These are phyloP conservation scores for Globisporangium parvum DNA, from an alignment of 352 stramenopile species.

Conservation along the genomic window DNA sequence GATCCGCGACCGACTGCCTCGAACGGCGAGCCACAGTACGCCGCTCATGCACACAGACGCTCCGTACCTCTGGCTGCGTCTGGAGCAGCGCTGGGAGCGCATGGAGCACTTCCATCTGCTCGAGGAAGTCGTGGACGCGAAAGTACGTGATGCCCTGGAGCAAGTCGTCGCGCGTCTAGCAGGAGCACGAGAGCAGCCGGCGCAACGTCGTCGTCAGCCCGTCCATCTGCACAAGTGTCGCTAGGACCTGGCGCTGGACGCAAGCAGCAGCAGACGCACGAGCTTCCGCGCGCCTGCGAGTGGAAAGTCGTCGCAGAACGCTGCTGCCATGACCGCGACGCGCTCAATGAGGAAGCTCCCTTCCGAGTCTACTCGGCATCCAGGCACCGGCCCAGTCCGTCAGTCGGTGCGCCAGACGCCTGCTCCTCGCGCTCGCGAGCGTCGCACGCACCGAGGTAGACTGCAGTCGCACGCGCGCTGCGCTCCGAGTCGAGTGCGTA, in stretches of 20 bases:
- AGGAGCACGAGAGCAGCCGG: constrained; percentile 4
- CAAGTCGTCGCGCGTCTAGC: constrained; percentile 72
- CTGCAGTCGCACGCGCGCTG: constrained; percentile 15
- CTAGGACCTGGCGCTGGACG: no score
- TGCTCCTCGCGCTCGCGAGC: no score
- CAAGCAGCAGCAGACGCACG: constrained; percentile 20
- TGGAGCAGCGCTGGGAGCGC: constrained; percentile 58
- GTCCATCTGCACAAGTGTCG: background rate
- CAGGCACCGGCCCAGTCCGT: no score
- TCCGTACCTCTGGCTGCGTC: constrained; percentile 23
- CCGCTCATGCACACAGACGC: no score
- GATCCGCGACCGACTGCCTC: no score
- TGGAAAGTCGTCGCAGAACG: constrained; percentile 71
- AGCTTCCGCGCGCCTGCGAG: constrained; percentile 18
- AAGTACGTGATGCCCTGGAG: constrained; percentile 75
- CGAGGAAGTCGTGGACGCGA: constrained; percentile 80
- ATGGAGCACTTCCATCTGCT: constrained; percentile 87
- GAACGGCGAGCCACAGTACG: no score
- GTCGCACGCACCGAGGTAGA: constrained; percentile 56
- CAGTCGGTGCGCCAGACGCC: no score
- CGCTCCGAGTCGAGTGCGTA: constrained; percentile 16
- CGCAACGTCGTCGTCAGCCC: background rate
- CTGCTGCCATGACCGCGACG: constrained; percentile 73
- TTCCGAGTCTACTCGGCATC: constrained; percentile 70
- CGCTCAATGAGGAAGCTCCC: constrained; percentile 90